Conservation (phyloP, 2,329 filamentous ascomycete species). For the Fusarium staphyleae region DNA sequence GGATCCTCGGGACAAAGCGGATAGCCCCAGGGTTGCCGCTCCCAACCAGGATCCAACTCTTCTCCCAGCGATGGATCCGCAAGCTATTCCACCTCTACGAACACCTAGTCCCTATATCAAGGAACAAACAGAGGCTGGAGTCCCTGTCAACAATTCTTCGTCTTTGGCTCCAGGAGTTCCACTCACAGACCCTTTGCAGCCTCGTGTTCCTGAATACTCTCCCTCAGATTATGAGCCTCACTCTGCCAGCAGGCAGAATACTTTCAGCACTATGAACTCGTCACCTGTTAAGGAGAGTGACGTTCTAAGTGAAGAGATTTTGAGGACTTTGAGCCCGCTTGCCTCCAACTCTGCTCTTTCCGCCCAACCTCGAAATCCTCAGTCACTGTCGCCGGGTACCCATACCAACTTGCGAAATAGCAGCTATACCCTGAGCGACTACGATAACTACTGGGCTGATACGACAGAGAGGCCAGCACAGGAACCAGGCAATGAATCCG, state of each 20-base stretch:
- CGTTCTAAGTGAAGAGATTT: conserved; percentile 75
- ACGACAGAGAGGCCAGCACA: conserved; percentile 28
- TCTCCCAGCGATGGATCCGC: conserved; percentile 31
- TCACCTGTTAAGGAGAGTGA: conserved; percentile 74
- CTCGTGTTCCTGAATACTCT: conserved; percentile 47
- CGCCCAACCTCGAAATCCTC: conserved; percentile 23
- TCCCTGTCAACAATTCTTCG: conserved; percentile 6
- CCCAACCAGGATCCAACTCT: conserved; percentile 12
- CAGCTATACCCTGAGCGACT: conserved; percentile 69
- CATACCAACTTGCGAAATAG: conserved; percentile 56
- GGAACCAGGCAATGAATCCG: conserved; percentile 4
- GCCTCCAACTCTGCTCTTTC: conserved; percentile 34
- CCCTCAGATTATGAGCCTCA: conserved; percentile 47
- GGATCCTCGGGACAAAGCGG: conserved; percentile 2
- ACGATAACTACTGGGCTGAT: conserved; percentile 71
- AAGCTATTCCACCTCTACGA: conserved; percentile 44
- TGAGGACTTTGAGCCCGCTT: conserved; percentile 68
- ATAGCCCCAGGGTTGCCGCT: not conserved
- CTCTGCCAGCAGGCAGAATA: conserved; percentile 51
- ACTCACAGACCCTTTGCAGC: conserved; percentile 56
- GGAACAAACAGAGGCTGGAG: conserved; percentile 13
- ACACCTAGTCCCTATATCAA: conserved; percentile 44
- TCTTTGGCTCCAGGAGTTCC: conserved; percentile 42
- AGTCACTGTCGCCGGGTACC: conserved; percentile 28
- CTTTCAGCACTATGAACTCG: conserved; percentile 57